phyloP scores from a whole-genome alignment of 371 early-diverging fungal species.

The Amoeboaphelidium protococcarum region DNA sequence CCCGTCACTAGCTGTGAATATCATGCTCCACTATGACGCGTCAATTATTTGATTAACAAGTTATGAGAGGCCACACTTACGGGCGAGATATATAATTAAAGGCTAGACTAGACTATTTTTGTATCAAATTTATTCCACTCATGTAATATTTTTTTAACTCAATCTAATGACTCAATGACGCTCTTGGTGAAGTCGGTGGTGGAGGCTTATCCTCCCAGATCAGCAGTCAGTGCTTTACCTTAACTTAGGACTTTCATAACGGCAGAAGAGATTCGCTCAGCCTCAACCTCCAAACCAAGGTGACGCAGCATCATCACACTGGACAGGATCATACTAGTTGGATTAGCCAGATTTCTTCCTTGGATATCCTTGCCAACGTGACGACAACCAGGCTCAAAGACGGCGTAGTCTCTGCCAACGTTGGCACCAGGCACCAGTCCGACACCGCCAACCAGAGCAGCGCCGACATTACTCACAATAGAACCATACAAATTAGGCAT shows the following conservation, averaged over 20 bases:
- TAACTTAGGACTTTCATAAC: constrained; percentile 35
- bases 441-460: constrained; percentile 80
- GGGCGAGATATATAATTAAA: too few species aligned
- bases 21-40: too few species aligned
- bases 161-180: too few species aligned
- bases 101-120: too few species aligned
- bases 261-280: constrained; percentile 53
- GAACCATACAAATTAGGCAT: constrained; percentile 93
- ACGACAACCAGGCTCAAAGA: constrained; percentile 89
- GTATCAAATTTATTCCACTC: too few species aligned
- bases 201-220: constrained; percentile 41
- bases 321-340: constrained; percentile 62
- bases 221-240: constrained; percentile 36
- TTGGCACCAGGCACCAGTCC: constrained; percentile 83
- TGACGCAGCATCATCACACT: constrained; percentile 79
- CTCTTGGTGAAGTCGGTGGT: constrained; percentile 63
- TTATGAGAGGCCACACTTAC: too few species aligned
- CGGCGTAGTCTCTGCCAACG: constrained; percentile 79
- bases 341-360: constrained; percentile 74
- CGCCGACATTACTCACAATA: constrained; percentile 85
- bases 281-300: constrained; percentile 52
- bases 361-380: constrained; percentile 78
- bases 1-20: too few species aligned
- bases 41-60: too few species aligned
- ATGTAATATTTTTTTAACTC: too few species aligned